These are phyloP conservation scores for Mrakia frigida DNA, from an alignment of 768 basidiomycete genomes.

Conservation along the genomic window DNA sequence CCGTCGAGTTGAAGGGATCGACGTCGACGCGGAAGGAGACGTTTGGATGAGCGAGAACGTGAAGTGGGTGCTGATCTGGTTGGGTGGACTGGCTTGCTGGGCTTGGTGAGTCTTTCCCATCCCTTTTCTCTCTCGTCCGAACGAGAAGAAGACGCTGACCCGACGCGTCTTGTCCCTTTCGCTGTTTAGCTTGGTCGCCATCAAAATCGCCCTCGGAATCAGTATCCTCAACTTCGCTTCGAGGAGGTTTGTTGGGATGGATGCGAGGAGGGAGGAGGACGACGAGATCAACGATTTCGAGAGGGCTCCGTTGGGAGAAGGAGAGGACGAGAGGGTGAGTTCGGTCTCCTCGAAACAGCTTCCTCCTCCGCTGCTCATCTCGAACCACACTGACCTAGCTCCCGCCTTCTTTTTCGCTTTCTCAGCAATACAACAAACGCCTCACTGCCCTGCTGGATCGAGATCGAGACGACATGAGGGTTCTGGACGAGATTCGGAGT, in stretches of 20 bases:
- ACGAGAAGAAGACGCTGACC: constrained; percentile 37
- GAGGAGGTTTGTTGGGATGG: constrained; percentile 67
- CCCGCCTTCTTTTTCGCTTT: background rate
- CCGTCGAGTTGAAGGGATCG: constrained; percentile 30
- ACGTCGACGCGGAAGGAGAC: constrained; percentile 13
- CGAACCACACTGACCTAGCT: background rate
- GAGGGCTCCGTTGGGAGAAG: constrained; percentile 85
- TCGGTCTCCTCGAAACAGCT: too few relatives aligned
- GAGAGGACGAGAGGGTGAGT: constrained; percentile 72
- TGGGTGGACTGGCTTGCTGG: constrained; percentile 53
- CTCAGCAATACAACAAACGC: constrained; percentile 61
- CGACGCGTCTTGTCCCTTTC: background rate
- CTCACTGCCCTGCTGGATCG: constrained; percentile 17
- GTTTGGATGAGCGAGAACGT: constrained; percentile 52
- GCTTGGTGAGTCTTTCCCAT: constrained; percentile 59
- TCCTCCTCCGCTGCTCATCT: background rate
- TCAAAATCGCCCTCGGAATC: constrained; percentile 90
- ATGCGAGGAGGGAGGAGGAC: constrained; percentile 59
- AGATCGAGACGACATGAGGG: constrained; percentile 13
- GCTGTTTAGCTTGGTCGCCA: constrained; percentile 63
- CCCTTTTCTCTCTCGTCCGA: background rate
- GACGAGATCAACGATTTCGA: constrained; percentile 83
- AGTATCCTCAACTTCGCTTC: constrained; percentile 80
- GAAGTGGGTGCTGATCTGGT: constrained; percentile 38
- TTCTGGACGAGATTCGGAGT: constrained; percentile 20